phyloP scores from a whole-genome alignment of 331 rosid species.

The Cydonia oblonga region DNA sequence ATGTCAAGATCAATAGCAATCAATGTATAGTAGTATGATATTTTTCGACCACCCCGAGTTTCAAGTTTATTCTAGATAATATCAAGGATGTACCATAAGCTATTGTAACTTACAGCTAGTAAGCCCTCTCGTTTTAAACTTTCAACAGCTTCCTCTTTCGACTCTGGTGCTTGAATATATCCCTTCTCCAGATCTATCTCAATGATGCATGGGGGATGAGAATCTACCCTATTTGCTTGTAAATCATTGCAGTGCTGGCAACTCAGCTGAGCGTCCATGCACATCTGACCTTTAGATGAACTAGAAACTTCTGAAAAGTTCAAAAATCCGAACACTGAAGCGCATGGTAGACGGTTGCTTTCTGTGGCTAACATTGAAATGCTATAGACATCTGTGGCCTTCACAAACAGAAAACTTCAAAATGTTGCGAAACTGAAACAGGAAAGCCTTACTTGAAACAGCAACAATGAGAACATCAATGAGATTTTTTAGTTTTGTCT shows the following conservation, averaged over 20 bases:
- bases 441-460: not conserved
- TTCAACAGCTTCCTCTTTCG: constrained; percentile 48
- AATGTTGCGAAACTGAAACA: not conserved
- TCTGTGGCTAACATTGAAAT: constrained; percentile 48
- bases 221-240: constrained; percentile 33
- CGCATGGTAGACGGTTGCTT: constrained; percentile 29
- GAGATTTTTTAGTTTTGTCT: no score
- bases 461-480: not conserved
- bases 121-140: constrained; percentile 43
- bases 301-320: constrained; percentile 53
- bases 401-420: constrained; percentile 11
- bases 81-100: no score
- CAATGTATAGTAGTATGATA: not conserved
- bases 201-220: constrained; percentile 48
- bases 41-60: not conserved
- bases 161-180: constrained; percentile 35
- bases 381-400: constrained; percentile 61
- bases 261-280: constrained; percentile 34
- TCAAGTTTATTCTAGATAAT: not conserved
- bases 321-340: constrained; percentile 43
- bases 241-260: constrained; percentile 54
- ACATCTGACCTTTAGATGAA: constrained; percentile 38
- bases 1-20: no score
- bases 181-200: constrained; percentile 51
- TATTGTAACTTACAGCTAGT: constrained; percentile 44